Evolutionary conservation across 192 early-diverging fungal genomes (phyloP), one percentile per base, ranked within the genome.

Genomic region (Coemansia sp.): DNA sequence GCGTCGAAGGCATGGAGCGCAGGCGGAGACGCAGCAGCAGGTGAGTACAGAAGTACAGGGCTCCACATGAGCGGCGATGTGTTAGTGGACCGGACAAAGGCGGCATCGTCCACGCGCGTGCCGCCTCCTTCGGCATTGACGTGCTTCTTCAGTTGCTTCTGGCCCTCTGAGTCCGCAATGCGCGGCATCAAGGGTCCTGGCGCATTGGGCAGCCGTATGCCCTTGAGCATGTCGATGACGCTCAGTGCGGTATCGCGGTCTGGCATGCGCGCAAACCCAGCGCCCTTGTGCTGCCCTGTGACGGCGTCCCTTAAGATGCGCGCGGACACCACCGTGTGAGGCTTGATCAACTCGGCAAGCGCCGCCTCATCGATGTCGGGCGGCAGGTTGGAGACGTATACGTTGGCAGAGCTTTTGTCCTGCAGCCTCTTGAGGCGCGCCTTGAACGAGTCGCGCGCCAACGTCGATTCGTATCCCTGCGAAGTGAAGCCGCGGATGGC

Each of bases 371-470:
- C 89, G 73, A 92, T 87, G 11, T 88, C 85, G 1, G 89, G 51
- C 26, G 94, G 90, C 59, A 95, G 60, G 64, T 95, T 95, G 36
- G 93, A 92, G 18, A 95, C 78, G 64, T 95, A 95, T 39, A 95
- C 85, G 64, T 95, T 93, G 71, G 89, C 89, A 20, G 92, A 92
- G 26, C 65, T 87, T 41, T 85, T 84, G 62, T 89, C 92, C 78
- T 90, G 91, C 64, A 93, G 85, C 71, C 84, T 87, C 55, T 88
- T 87, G 38, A 92, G 82, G 43, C 85, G 81, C 34, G 88, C 82
- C 67, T 87, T 90, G 66, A 92, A 89, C 41, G 90, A 90, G 66
- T 92, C 90, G 68, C 84, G 86, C 2, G 94, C 94, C 87, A 93
- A 83, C 3, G 89, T 89, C n/a, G 88, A 89, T 62, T 90, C 88